These are phyloP conservation scores for Cotoneaster glaucophyllus DNA, from an alignment of 306 rosid genomes.

Conservation along the genomic window DNA sequence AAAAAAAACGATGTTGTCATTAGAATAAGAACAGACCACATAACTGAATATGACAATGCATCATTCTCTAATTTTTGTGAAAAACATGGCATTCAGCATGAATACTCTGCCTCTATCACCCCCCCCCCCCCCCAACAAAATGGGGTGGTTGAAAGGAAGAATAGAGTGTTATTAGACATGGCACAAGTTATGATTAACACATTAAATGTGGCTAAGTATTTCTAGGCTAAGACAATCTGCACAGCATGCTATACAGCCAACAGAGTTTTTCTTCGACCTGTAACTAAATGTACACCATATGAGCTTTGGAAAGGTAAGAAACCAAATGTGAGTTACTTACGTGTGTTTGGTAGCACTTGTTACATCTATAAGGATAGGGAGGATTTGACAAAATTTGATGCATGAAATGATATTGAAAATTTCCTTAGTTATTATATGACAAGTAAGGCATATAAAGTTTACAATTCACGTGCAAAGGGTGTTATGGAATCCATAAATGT, in stretches of 20 bases:
- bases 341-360: neutral
- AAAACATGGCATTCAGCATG: neutral
- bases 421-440: neutral
- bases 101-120: neutral
- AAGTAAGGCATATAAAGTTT: neutral
- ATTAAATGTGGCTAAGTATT: neutral
- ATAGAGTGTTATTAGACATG: neutral
- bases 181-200: neutral
- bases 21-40: neutral
- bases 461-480: neutral
- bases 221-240: neutral
- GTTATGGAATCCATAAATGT: neutral
- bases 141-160: neutral
- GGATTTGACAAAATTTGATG: neutral
- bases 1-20: neutral
- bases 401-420: neutral
- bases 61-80: neutral
- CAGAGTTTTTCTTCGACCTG: neutral
- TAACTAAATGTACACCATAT: neutral
- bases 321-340: neutral
- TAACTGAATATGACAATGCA: neutral
- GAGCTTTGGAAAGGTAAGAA: neutral
- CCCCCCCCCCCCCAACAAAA: neutral
- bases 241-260: neutral
- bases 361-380: neutral